Percentiles rank a stretch among this genome's conserved stretches.
These are phyloP conservation scores for Gossypium gossypioides DNA, from an alignment of 441 rosid species.

Conservation along the genomic window DNA sequence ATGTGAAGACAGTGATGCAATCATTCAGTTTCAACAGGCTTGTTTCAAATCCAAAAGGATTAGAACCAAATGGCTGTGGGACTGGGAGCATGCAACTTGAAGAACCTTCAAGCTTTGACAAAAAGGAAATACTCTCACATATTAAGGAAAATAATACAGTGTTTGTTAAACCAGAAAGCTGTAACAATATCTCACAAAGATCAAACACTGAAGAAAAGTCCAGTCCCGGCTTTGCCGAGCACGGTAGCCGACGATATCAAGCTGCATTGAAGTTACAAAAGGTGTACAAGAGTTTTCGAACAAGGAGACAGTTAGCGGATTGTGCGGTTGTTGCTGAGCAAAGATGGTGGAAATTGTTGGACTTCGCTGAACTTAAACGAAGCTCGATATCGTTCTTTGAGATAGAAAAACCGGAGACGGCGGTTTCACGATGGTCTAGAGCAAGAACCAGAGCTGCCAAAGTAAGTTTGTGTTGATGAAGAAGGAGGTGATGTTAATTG, in stretches of 20 bases:
- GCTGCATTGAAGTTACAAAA: slow-evolving; percentile 65
- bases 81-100: slow-evolving; percentile 17
- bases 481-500: neutral
- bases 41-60: slow-evolving; percentile 21
- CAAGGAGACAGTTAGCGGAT: slow-evolving; percentile 62
- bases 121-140: slow-evolving; percentile 26
- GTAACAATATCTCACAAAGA: slow-evolving; percentile 15
- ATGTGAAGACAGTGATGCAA: slow-evolving; percentile 26
- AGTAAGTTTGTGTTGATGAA: slow-evolving; percentile 19
- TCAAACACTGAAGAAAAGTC: slow-evolving; percentile 7
- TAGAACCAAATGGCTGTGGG: slow-evolving; percentile 20
- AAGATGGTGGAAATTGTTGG: slow-evolving; percentile 74
- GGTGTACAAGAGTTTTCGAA: slow-evolving; percentile 61
- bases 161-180: slow-evolving; percentile 16
- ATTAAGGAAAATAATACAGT: slow-evolving; percentile 18
- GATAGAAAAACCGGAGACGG: slow-evolving; percentile 50
- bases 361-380: slow-evolving; percentile 63
- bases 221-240: slow-evolving; percentile 7
- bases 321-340: slow-evolving; percentile 68
- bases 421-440: slow-evolving; percentile 65
- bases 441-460: slow-evolving; percentile 69
- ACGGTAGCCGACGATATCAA: slow-evolving; percentile 21
- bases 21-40: slow-evolving; percentile 29
- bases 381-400: slow-evolving; percentile 69
- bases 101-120: slow-evolving; percentile 27